phyloP scores from a whole-genome alignment of 2,329 filamentous ascomycete species.

The Fusarium kyushuense region DNA sequence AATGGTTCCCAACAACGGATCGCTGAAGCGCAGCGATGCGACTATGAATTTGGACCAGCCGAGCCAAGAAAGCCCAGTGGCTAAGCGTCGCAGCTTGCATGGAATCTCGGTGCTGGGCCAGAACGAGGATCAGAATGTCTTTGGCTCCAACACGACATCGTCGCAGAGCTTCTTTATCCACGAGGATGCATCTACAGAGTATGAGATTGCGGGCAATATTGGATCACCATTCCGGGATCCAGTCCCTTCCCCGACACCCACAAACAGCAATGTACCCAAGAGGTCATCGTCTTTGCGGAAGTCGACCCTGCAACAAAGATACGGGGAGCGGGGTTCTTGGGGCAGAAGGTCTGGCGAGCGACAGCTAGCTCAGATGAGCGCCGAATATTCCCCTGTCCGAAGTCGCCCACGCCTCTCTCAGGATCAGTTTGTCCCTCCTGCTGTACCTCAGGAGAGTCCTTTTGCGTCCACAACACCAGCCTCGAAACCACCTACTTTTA shows the following conservation, averaged over 20 bases:
- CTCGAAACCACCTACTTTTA: conserved; percentile 60
- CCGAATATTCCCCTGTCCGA: conserved; percentile 69
- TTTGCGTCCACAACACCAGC: conserved; percentile 68
- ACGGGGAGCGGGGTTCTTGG: conserved; percentile 75
- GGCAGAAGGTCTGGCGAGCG: conserved; percentile 70
- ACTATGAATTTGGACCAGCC: conserved; percentile 88
- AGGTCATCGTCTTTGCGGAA: conserved; percentile 83
- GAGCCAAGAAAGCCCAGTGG: conserved; percentile 84
- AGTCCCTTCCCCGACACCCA: conserved; percentile 59
- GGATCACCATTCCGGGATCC: conserved; percentile 56
- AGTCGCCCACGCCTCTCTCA: conserved; percentile 80
- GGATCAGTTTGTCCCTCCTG: conserved; percentile 79
- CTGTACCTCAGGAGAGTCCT: conserved; percentile 70
- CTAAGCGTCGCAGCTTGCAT: conserved; percentile 90
- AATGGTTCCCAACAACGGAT: conserved; percentile 69
- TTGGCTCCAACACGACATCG: conserved; percentile 68
- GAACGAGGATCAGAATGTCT: conserved; percentile 76
- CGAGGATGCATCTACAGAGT: conserved; percentile 63
- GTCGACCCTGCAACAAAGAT: conserved; percentile 88
- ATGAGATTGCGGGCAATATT: conserved; percentile 62
- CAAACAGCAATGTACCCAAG: conserved; percentile 68
- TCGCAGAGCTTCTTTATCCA: conserved; percentile 64
- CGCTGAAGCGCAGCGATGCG: conserved; percentile 90
- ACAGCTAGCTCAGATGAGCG: conserved; percentile 62
- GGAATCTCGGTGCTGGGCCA: conserved; percentile 72